phyloP scores from a whole-genome alignment of 1,284 basidiomycete genomes.

The Fomitopsis betulina region DNA sequence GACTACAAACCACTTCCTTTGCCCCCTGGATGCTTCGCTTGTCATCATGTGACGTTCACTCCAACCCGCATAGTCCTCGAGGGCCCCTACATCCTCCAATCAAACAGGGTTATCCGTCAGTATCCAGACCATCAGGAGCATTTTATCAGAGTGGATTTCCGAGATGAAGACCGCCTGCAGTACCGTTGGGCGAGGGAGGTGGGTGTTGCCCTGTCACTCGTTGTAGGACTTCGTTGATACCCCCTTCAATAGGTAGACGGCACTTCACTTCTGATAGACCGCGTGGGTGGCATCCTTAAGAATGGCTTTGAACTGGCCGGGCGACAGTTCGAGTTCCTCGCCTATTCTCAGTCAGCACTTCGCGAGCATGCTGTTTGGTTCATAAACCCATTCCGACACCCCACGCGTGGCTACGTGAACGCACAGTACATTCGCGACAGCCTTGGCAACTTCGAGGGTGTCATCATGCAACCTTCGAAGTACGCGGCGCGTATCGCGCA shows the following conservation, averaged over 20 bases:
- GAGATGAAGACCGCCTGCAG: constrained; percentile 68
- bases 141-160: constrained; percentile 75
- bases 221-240: background rate
- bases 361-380: constrained; percentile 79
- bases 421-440: constrained; percentile 52
- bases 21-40: constrained; percentile 40
- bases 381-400: constrained; percentile 53
- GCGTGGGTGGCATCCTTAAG: constrained; percentile 62
- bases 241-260: constrained; percentile 42
- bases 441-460: constrained; percentile 60
- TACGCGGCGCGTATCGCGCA: constrained; percentile 79
- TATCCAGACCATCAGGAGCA: constrained; percentile 54
- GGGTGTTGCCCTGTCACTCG: background rate
- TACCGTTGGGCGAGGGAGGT: constrained; percentile 62
- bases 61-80: constrained; percentile 69
- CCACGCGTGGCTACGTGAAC: constrained; percentile 37
- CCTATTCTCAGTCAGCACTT: constrained; percentile 69
- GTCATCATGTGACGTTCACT: constrained; percentile 65
- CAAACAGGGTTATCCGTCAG: constrained; percentile 58
- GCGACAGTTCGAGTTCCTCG: constrained; percentile 65
- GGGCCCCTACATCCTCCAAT: constrained; percentile 66
- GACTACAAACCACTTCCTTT: constrained; percentile 7
- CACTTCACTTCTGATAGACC: constrained; percentile 46
- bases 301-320: constrained; percentile 67
- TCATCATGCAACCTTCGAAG: constrained; percentile 63